Percentiles rank a stretch among this genome's conserved stretches.
These are phyloP conservation scores for Vanrija pseudolonga DNA, from an alignment of 1,284 basidiomycete species.

Conservation along the genomic window DNA sequence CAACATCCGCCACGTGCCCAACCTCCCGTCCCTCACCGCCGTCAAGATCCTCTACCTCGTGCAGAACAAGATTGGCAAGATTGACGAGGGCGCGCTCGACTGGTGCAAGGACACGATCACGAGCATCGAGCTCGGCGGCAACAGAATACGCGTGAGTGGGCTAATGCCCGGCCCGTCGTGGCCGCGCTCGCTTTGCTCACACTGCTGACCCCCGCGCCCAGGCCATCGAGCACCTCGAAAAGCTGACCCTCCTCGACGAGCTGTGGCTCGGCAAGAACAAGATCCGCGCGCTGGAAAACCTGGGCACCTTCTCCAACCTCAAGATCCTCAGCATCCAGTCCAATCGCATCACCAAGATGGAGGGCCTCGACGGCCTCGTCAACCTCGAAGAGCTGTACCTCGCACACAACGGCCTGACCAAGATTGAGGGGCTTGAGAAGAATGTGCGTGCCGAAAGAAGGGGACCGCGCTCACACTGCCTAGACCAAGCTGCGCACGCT, in stretches of 20 bases:
- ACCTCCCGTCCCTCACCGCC: slow-evolving; percentile 55
- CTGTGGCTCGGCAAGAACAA: slow-evolving; percentile 99
- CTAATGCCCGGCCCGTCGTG: too few relatives aligned
- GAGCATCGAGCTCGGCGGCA: slow-evolving; percentile 90
- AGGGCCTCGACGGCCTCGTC: slow-evolving; percentile 67
- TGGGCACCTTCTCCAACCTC: slow-evolving; percentile 65
- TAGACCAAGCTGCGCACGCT: slow-evolving; percentile 77
- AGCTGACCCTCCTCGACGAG: slow-evolving; percentile 77
- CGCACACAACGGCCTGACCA: slow-evolving; percentile 84
- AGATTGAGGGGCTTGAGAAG: slow-evolving; percentile 78
- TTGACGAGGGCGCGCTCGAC: slow-evolving; percentile 60
- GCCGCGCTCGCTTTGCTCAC: not conserved
- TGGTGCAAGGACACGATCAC: slow-evolving; percentile 62
- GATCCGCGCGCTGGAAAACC: slow-evolving; percentile 73
- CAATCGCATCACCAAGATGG: slow-evolving; percentile 86
- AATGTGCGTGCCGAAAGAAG: slow-evolving; percentile 59
- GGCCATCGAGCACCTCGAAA: slow-evolving; percentile 85
- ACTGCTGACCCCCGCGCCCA: slow-evolving; percentile 36
- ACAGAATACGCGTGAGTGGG: slow-evolving; percentile 69
- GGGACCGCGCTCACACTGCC: slow-evolving; percentile 1
- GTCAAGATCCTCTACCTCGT: slow-evolving; percentile 86
- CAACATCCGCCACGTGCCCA: slow-evolving; percentile 64
- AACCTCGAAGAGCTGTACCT: slow-evolving; percentile 88
- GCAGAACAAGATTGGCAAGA: slow-evolving; percentile 87
- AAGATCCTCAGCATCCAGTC: slow-evolving; percentile 85